Base-by-base conservation (phyloP, 2,329 filamentous ascomycete species). In the Ophiostoma tasmaniense region DNA sequence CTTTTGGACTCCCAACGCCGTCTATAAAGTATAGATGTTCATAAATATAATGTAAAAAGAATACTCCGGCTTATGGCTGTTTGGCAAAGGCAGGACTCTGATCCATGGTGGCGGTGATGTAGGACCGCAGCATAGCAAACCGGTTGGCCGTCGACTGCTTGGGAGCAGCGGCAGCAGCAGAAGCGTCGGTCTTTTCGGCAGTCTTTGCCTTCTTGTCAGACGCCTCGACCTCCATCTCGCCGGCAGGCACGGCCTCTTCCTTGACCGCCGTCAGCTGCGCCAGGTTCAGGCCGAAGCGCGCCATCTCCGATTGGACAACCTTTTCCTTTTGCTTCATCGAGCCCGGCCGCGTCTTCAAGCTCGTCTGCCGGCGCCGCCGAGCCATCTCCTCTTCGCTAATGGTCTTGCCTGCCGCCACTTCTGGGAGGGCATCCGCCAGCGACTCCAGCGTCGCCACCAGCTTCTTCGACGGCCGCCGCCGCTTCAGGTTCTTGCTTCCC, bases 61-160 rank as follows among this genome's bases (percentile, higher is more conserved):
- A 33, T 14, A 25, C 1, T 22, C 14, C 7, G 30, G 50, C 20
- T 50, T 50, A 59, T 20, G 50, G 22, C 64, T 68, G 52, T 61
- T 70, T 72, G 55, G 82, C 77, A 76, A 96, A 96, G 2, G 90
- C 91, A 17, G 90, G 87, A 74, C 94, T 94, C 78, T 92, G 90
- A 80, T 97, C 92, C 88, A 97, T 92, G 0, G 92, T 97, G 59
- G 89, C 85, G 1, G 91, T 89, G 67, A 97, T 96, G 76, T 94
- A 96, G 11, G 83, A 88, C 74, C 93, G 87, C 78, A 98, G 77
- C 20, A 92, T 92, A 37, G 90, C 90, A 90, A 92, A 97, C 68
- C 90, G 82, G 74, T 83, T 87, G 11, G 85, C 80, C 20, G 84
- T 87, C 13, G 79, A 77, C 8, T 78, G 5, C 73, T 70, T 42